Evolutionary conservation across 768 basidiomycete species (phyloP), one percentile per base, ranked within the genome.

Genomic region (Sporobolomyces phaffii): DNA sequence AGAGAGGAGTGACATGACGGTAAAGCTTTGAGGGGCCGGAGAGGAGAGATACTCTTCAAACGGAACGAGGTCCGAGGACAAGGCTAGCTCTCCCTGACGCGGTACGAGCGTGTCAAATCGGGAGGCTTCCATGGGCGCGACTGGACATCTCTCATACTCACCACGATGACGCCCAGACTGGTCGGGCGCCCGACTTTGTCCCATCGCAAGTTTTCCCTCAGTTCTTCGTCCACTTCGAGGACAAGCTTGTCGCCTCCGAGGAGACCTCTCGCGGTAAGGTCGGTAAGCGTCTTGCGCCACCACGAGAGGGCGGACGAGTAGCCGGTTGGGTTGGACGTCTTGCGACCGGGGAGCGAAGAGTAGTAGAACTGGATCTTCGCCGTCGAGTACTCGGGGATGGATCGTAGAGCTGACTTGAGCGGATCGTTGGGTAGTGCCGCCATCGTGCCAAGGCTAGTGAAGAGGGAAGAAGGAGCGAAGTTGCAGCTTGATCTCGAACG

Each of bases 311-410:
- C 70, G 17, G 53, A 31, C 7, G 65, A 44, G 70, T 67, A 71
- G 20, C 70, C 70, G 15, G 70, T 67, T 41, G 70, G 70, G 54
- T 71, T 71, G 17, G 65, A 58, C 24, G 48, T 56, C 49, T 67
- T 67, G 59, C 62, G 62, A 1, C 57, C 41, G 0, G 70, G 58
- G 29, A 71, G 58, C n/a, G 62, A 64, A 11, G 70, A 71, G 49
- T 71, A 71, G 48, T 52, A 56, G 49, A 71, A 71, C 49, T 70
- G 61, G 24, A 56, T 17, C 20, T 34, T 29, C 1, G 48, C 17
- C 6, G 58, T 56, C 45, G 50, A 49, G 51, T 60, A 64, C 52
- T 69, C 67, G 13, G 67, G 58, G 17, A 69, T 45, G 1, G 45
- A n/a, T 18, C 20, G 22, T 20, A 70, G 58, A 47, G 51, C 17